Evolutionary conservation across 441 rosid genomes (phyloP).

Genomic region (Macaranga tanarius): DNA sequence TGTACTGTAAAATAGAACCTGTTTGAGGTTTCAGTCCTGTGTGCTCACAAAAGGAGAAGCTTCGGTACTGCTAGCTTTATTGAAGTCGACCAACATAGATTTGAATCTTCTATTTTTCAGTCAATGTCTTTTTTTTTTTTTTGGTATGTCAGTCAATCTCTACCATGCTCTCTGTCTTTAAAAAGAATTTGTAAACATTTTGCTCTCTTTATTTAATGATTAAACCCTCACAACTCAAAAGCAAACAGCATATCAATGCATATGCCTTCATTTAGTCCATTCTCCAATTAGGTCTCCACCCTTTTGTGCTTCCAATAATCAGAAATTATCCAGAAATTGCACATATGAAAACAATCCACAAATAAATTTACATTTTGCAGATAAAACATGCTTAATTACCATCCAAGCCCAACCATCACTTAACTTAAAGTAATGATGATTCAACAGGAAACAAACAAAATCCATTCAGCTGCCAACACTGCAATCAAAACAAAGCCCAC

Average conservation of each 20-base stretch:
- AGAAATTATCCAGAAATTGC: not conserved
- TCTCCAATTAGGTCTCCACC: not conserved
- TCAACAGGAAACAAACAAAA: not conserved
- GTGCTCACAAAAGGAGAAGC: too few relatives aligned
- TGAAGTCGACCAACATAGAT: too few relatives aligned
- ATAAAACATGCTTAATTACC: not conserved
- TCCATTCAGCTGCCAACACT: not conserved
- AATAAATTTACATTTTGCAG: not conserved
- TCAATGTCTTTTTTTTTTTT: too few relatives aligned
- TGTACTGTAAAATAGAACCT: too few relatives aligned
- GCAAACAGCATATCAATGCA: not conserved
- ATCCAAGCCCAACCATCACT: slow-evolving; percentile 5
- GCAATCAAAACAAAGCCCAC: slow-evolving; percentile 17
- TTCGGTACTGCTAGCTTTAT: too few relatives aligned
- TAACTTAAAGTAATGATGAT: not conserved
- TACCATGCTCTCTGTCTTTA: too few relatives aligned
- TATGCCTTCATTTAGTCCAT: not conserved
- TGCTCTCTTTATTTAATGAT: too few relatives aligned
- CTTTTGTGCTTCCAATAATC: not conserved
- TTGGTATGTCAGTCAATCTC: too few relatives aligned
- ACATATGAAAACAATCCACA: not conserved
- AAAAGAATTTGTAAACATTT: too few relatives aligned
- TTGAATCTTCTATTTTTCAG: too few relatives aligned
- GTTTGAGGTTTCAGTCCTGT: too few relatives aligned
- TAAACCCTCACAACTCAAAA: not conserved